Conservation (phyloP, 768 basidiomycete genomes). For the Boletellus sp. region DNA sequence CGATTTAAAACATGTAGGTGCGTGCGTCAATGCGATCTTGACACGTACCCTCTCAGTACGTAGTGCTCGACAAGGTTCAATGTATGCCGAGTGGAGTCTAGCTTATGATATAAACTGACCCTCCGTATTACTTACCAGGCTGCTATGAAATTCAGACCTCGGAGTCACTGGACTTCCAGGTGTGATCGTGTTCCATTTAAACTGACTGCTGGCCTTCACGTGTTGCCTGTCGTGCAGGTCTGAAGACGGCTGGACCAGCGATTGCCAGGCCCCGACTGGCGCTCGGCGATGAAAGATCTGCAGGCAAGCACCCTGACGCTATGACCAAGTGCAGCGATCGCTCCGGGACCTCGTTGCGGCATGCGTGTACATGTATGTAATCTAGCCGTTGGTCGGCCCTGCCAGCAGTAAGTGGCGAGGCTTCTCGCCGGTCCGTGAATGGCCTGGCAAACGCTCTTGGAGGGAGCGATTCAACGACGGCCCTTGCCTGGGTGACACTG, state of each 20-base stretch:
- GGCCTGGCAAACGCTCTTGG: conserved; percentile 12
- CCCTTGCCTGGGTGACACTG: no score
- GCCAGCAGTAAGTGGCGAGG: conserved; percentile 26
- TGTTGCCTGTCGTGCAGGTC: conserved; percentile 22
- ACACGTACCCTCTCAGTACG: conserved; percentile 1
- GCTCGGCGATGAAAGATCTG: conserved; percentile 36
- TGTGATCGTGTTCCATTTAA: conserved; percentile 20
- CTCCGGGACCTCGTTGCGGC: conserved; percentile 19
- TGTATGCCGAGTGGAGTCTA: conserved; percentile 17
- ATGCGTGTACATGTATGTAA: conserved; percentile 24
- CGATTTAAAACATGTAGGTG: conserved; percentile 33
- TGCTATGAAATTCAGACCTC: conserved; percentile 38
- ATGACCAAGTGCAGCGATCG: conserved; percentile 15
- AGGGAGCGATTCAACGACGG: neutral
- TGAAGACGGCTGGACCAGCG: conserved; percentile 35
- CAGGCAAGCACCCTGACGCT: conserved; percentile 24
- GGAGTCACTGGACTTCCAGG: conserved; percentile 33
- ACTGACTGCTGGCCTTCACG: conserved; percentile 22
- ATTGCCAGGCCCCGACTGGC: conserved; percentile 30
- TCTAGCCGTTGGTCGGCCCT: conserved; percentile 12
- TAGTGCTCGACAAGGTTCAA: conserved; percentile 22
- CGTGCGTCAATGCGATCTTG: conserved; percentile 13
- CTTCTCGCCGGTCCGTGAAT: conserved; percentile 8
- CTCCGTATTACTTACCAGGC: conserved; percentile 23
- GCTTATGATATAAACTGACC: conserved; percentile 10